Evolutionary conservation across 768 basidiomycete genomes (phyloP).

Genomic region (Pulveroboletus sp.): DNA sequence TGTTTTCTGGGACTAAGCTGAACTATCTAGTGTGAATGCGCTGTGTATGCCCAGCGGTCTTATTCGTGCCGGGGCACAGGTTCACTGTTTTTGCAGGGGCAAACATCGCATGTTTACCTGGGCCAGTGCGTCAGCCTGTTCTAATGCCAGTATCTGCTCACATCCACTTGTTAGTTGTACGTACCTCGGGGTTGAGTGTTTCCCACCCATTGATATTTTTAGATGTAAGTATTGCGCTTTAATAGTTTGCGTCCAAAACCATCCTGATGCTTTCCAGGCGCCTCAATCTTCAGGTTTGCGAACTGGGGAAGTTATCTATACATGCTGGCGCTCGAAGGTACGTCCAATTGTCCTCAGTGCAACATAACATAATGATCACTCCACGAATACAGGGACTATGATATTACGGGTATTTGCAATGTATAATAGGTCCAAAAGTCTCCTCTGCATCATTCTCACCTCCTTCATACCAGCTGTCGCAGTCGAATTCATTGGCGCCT

Average conservation of each 20-base stretch:
- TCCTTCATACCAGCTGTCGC: not conserved
- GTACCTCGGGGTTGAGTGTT: not conserved
- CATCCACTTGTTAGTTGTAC: not conserved
- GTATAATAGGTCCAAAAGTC: slow-evolving; percentile 7
- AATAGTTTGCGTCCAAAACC: not conserved
- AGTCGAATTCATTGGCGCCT: not conserved
- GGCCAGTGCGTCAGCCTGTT: not conserved
- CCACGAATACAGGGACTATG: slow-evolving; percentile 1
- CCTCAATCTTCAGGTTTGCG: not conserved
- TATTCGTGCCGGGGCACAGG: not conserved
- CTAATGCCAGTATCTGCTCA: not conserved
- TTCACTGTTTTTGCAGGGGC: slow-evolving; percentile 1
- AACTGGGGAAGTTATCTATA: slow-evolving; percentile 9
- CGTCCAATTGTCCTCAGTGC: not conserved
- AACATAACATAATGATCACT: not conserved
- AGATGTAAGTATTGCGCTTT: not conserved
- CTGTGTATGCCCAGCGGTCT: not conserved
- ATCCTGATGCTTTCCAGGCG: not conserved
- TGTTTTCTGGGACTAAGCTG: not conserved
- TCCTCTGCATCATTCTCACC: not conserved
- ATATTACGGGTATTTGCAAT: slow-evolving; percentile 8
- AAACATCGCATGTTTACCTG: not conserved
- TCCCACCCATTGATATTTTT: not conserved
- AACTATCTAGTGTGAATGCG: slow-evolving; percentile 1
- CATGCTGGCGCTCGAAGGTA: slow-evolving; percentile 7